Base-by-base conservation (phyloP, 805 yeast genomes). In the Saccharomycopsis guyanensis region DNA sequence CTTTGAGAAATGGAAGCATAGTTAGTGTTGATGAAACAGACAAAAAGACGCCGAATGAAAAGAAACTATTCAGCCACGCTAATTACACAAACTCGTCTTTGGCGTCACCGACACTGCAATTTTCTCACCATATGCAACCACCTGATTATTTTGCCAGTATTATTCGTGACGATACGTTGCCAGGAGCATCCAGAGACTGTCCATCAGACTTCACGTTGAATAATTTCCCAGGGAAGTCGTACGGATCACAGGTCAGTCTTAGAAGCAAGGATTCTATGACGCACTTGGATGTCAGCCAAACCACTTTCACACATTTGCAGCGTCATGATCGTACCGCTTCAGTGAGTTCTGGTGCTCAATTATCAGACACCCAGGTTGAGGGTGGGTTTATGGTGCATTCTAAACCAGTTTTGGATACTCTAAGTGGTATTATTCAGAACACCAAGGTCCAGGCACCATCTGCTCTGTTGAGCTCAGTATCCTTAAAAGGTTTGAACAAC, bases 351-450 rank as follows among this genome's bases (percentile, higher is more conserved):
- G 34, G 38, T n/a, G 37, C 57, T 1, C 40, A 42, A n/a, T 54
- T 53, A 27, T 55, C 60, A 1, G 54, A 48, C 15, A 51, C 63
- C 1, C 55, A 56, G 12, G 62, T 59, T 23, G 63, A 61, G 41
- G 65, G 63, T n/a, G 66, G 62, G 43, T 45, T 61, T 35, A 60
- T 59, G 34, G 40, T 59, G 24, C 56, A 54, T 12, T 53, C 49
- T 12, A 50, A 51, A 0, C 56, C 62, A 7, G 62, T 59, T 4
- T 45, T 55, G n/a, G 54, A 51, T 20, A 52, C 64, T 3, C 46
- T 61, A 35, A 53, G 45, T 43, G 54, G 53, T 37, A 57, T 61
- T 5, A 56, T 59, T 43, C 49, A 55, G 33, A 49, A 55, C 34
- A 45, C 31, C 48, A 52, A 42, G 48, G 22, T 10, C 8, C 16